Percentiles rank a stretch among this genome's conserved stretches.
Evolutionary conservation across 2,329 filamentous ascomycete genomes (phyloP).

Genomic region (Aureobasidium sp.): DNA sequence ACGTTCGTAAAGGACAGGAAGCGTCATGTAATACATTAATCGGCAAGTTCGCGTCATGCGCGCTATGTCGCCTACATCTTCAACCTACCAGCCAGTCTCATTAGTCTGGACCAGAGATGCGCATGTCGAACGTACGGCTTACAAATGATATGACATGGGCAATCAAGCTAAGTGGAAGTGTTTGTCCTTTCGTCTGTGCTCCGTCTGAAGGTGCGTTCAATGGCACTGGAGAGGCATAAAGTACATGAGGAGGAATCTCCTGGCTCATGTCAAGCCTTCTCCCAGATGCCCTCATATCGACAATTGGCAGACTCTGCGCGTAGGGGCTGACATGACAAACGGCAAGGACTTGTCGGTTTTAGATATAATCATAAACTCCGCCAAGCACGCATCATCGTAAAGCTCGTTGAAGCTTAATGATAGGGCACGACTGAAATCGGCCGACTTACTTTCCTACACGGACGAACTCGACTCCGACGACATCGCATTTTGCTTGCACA

Average conservation of each 20-base stretch:
- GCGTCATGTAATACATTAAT: constrained; percentile 56
- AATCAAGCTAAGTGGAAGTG: constrained; percentile 50
- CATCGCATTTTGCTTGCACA: neutral
- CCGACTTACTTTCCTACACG: neutral
- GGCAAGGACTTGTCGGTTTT: neutral
- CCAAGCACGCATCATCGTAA: constrained; percentile 3
- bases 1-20: constrained; percentile 51
- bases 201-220: neutral
- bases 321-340: neutral
- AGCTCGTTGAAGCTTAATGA: neutral
- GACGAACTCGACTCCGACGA: neutral
- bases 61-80: constrained; percentile 50
- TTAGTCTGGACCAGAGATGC: neutral
- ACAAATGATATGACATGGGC: constrained; percentile 49
- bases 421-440: neutral
- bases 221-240: constrained; percentile 8
- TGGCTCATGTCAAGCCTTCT: neutral
- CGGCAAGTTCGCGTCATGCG: constrained; percentile 52
- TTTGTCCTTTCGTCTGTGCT: neutral
- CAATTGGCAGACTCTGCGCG: neutral
- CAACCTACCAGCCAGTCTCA: constrained; percentile 34
- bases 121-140: constrained; percentile 19
- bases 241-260: constrained; percentile 10
- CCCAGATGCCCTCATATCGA: neutral
- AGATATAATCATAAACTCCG: constrained; percentile 1